Evolutionary conservation across 306 rosid species (phyloP).

Genomic region (Myrica gale): DNA sequence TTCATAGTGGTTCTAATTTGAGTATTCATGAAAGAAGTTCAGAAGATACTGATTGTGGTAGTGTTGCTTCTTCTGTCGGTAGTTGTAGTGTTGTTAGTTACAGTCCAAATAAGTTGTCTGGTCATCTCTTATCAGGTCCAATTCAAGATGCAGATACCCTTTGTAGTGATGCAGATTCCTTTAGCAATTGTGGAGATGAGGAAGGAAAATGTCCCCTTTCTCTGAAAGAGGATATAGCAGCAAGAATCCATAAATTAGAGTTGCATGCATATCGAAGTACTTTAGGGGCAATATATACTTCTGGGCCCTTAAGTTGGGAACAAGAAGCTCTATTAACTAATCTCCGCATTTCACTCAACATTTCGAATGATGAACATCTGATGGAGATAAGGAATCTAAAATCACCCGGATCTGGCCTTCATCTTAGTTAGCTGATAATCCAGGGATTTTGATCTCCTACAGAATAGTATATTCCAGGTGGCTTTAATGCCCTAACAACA

Average conservation of each 20-base stretch:
- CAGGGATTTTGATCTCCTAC: not conserved
- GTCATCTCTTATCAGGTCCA: slow-evolving; percentile 47
- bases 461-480: slow-evolving; percentile 1
- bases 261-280: slow-evolving; percentile 62
- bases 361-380: slow-evolving; percentile 89
- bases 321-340: slow-evolving; percentile 74
- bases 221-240: slow-evolving; percentile 41
- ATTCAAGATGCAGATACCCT: slow-evolving; percentile 48
- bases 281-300: slow-evolving; percentile 66
- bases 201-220: slow-evolving; percentile 39
- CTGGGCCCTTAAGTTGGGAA: slow-evolving; percentile 94
- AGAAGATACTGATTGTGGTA: slow-evolving; percentile 48
- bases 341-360: slow-evolving; percentile 76
- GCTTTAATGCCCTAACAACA: slow-evolving; percentile 2
- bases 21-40: slow-evolving; percentile 47
- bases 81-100: slow-evolving; percentile 68
- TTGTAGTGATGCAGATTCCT: slow-evolving; percentile 65
- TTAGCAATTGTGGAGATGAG: slow-evolving; percentile 37
- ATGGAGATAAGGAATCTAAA: slow-evolving; percentile 46
- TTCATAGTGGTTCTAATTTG: slow-evolving; percentile 32
- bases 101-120: slow-evolving; percentile 34
- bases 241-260: slow-evolving; percentile 69
- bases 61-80: slow-evolving; percentile 71
- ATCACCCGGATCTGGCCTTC: slow-evolving; percentile 36
- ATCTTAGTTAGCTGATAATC: slow-evolving; percentile 27